Conservation (phyloP, 352 stramenopile genomes). For the Phytophthora citricola region DNA sequence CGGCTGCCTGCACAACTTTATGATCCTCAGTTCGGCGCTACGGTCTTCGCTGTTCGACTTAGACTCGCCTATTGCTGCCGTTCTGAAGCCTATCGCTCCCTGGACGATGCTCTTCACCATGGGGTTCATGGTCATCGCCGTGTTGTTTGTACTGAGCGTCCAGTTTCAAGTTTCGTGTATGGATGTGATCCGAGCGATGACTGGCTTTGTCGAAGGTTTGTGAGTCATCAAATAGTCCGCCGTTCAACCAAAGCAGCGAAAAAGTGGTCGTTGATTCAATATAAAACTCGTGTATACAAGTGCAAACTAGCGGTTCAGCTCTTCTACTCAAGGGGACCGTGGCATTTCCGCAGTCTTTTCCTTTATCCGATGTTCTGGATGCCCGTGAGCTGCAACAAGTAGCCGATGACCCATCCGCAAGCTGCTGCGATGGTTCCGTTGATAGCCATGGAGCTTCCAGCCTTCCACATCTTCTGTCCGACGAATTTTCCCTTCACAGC, state of each 20-base stretch:
- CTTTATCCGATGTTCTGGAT: slow-evolving; percentile 76
- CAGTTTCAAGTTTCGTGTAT: slow-evolving; percentile 56
- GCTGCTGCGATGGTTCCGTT: slow-evolving; percentile 77
- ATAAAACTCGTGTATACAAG: slow-evolving; percentile 21
- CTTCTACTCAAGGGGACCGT: slow-evolving; percentile 25
- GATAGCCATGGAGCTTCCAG: slow-evolving; percentile 76
- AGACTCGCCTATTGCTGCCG: slow-evolving; percentile 61
- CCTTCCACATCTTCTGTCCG: slow-evolving; percentile 75
- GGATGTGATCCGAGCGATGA: slow-evolving; percentile 70
- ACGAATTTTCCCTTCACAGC: slow-evolving; percentile 92
- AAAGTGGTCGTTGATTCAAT: slow-evolving; percentile 12
- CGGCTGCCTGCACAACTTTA: slow-evolving; percentile 92
- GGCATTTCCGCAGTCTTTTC: background rate
- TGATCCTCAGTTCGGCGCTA: slow-evolving; percentile 76
- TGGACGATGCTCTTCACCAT: slow-evolving; percentile 71
- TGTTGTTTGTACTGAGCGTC: slow-evolving; percentile 57
- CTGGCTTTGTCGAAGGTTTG: slow-evolving; percentile 62
- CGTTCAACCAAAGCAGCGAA: background rate
- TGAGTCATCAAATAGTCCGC: slow-evolving; percentile 12
- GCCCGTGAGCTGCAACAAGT: slow-evolving; percentile 80
- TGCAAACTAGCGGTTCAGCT: slow-evolving; percentile 26
- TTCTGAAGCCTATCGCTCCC: slow-evolving; percentile 68
- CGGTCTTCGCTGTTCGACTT: slow-evolving; percentile 65
- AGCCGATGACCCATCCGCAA: slow-evolving; percentile 86
- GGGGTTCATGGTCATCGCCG: slow-evolving; percentile 50